A percentile compares a stretch with the other conserved stretches of the same genome.
Conservation (phyloP, 768 basidiomycete genomes). For the Tephrocybe sp. region DNA sequence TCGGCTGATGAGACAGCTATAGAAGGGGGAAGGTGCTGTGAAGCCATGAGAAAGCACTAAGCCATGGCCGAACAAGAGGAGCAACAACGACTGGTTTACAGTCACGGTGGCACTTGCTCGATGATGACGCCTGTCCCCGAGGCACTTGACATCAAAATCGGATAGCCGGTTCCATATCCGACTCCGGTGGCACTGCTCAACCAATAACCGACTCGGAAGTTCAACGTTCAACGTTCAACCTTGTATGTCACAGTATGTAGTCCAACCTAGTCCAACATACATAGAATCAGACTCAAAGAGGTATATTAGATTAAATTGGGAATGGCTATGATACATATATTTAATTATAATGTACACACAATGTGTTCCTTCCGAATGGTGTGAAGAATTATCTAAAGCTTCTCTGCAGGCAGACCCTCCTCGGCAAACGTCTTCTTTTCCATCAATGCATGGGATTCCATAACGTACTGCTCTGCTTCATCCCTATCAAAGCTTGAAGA, state of each 20-base stretch:
- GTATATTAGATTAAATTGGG: not conserved
- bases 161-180: constrained; percentile 1
- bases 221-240: too few relatives aligned
- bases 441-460: constrained; percentile 59
- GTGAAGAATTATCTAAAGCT: constrained; percentile 1
- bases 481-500: constrained; percentile 59
- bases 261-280: too few relatives aligned
- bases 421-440: constrained; percentile 24
- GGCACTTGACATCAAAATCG: constrained; percentile 5
- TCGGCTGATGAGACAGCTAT: constrained; percentile 16
- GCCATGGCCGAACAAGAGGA: not conserved
- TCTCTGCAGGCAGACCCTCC: constrained; percentile 4
- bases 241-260: too few relatives aligned
- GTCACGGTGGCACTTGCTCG: not conserved
- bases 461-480: constrained; percentile 66
- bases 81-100: not conserved
- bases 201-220: too few relatives aligned
- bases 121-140: constrained; percentile 9
- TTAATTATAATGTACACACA: not conserved
- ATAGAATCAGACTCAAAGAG: not conserved
- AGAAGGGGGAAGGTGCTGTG: constrained; percentile 15
- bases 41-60: constrained; percentile 11
- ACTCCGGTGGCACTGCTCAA: too few relatives aligned
- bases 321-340: not conserved
- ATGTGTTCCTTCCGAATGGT: not conserved